Percentiles rank a stretch among this genome's conserved stretches.
phyloP scores from a whole-genome alignment of 164 flowering plant species.

The Vitis riparia region DNA sequence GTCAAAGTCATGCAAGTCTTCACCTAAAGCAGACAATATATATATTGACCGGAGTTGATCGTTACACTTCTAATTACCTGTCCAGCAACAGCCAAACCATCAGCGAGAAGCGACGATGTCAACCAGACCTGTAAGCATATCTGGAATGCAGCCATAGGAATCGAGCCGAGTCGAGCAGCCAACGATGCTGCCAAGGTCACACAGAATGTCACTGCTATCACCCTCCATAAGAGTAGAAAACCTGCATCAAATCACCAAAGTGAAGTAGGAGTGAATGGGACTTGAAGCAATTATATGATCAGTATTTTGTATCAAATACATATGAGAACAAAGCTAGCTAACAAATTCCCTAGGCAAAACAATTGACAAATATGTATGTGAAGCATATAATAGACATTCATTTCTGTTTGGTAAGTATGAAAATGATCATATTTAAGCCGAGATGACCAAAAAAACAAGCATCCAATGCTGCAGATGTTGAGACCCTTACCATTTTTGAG shows the following conservation, averaged over 20 bases:
- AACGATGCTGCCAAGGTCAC: conserved; percentile 89
- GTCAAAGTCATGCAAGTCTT: not conserved
- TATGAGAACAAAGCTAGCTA: no score
- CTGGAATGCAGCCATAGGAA: conserved; percentile 95
- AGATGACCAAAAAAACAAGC: no score
- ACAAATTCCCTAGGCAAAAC: not conserved
- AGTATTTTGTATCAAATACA: no score
- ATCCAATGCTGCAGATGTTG: no score
- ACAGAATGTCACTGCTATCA: conserved; percentile 83
- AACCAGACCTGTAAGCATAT: conserved; percentile 91
- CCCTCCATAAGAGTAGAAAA: conserved; percentile 59
- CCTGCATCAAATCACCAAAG: conserved; percentile 40
- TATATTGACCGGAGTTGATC: no score
- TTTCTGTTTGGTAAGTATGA: no score
- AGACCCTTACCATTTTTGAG: conserved; percentile 66
- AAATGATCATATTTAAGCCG: no score
- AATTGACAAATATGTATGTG: not conserved
- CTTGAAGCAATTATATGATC: no score
- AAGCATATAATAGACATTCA: no score
- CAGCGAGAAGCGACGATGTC: conserved; percentile 80
- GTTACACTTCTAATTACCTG: conserved; percentile 38
- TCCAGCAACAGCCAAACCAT: conserved; percentile 76
- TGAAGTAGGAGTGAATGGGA: no score
- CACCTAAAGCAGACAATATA: not conserved
- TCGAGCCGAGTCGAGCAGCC: conserved; percentile 84